Conservation (phyloP, 1,284 basidiomycete genomes). For the Trichosporon coremiiforme region DNA sequence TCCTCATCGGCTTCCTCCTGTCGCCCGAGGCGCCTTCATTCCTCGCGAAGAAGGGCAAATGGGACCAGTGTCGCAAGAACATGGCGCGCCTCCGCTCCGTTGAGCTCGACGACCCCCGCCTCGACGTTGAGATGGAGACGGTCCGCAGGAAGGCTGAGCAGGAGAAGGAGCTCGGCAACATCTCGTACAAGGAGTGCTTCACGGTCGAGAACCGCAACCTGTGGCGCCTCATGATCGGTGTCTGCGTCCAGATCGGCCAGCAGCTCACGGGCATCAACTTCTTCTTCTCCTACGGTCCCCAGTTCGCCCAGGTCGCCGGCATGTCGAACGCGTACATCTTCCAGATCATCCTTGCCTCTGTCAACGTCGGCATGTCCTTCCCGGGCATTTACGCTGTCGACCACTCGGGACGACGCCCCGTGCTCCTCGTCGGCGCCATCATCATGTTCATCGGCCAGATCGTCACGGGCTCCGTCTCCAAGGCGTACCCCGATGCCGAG, state of each 20-base stretch:
- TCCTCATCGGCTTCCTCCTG: slow-evolving; percentile 55
- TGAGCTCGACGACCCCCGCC: slow-evolving; percentile 47
- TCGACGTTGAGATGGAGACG: slow-evolving; percentile 53
- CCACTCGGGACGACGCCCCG: slow-evolving; percentile 56
- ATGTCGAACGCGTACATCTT: slow-evolving; percentile 54
- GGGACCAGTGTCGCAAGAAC: slow-evolving; percentile 53
- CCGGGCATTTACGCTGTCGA: slow-evolving; percentile 56
- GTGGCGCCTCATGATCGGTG: slow-evolving; percentile 42
- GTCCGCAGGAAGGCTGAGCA: slow-evolving; percentile 49
- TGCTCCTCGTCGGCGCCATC: slow-evolving; percentile 57
- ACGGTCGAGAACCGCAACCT: slow-evolving; percentile 55
- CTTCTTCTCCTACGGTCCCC: slow-evolving; percentile 43
- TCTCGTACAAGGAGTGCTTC: slow-evolving; percentile 55
- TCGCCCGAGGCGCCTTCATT: slow-evolving; percentile 58
- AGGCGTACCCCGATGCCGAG: slow-evolving; percentile 40
- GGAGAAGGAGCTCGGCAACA: slow-evolving; percentile 49
- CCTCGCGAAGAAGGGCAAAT: slow-evolving; percentile 54
- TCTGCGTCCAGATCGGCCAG: slow-evolving; percentile 54
- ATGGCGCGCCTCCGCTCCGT: slow-evolving; percentile 56
- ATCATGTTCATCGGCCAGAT: slow-evolving; percentile 59
- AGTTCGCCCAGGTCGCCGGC: slow-evolving; percentile 55
- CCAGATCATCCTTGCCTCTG: slow-evolving; percentile 58
- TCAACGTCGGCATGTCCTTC: slow-evolving; percentile 56
- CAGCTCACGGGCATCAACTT: slow-evolving; percentile 57
- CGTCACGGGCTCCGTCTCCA: slow-evolving; percentile 56